phyloP scores from a whole-genome alignment of 345 rosid genomes.

The Geranium brycei region DNA sequence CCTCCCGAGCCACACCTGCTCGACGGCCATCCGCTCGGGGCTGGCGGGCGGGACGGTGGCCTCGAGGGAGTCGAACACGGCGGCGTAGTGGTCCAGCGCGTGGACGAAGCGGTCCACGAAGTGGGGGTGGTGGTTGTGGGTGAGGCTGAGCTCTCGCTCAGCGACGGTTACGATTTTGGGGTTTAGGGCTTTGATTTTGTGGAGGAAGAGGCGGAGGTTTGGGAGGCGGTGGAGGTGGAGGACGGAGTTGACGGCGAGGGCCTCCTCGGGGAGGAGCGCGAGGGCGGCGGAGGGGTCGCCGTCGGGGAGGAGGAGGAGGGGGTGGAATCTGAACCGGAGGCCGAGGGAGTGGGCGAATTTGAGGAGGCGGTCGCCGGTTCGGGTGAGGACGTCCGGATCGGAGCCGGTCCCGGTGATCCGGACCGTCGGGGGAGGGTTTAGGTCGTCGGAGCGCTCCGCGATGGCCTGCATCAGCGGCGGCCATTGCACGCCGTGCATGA shows the following conservation, averaged over 20 bases:
- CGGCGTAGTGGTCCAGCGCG: constrained; percentile 69
- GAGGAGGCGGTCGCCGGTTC: constrained; percentile 77
- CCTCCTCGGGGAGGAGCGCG: constrained; percentile 45
- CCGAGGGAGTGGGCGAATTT: constrained; percentile 73
- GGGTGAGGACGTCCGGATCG: constrained; percentile 39
- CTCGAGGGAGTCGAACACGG: constrained; percentile 75
- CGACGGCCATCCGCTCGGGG: constrained; percentile 64
- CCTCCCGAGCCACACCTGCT: constrained; percentile 74
- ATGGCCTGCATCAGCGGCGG: constrained; percentile 96
- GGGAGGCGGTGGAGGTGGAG: constrained; percentile 50
- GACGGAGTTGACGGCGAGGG: constrained; percentile 70
- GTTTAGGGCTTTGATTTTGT: constrained; percentile 48
- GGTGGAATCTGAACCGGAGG: constrained; percentile 68
- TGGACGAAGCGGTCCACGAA: constrained; percentile 62
- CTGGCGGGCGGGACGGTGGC: constrained; percentile 87
- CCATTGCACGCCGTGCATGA: constrained; percentile 98
- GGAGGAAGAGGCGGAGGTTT: constrained; percentile 41
- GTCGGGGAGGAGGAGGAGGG: constrained; percentile 48
- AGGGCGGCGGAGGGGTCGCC: constrained; percentile 32
- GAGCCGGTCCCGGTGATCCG: constrained; percentile 80
- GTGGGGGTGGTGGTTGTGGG: constrained; percentile 40
- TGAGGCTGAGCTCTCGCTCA: constrained; percentile 72
- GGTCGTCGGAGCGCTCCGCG: constrained; percentile 43
- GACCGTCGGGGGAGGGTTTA: constrained; percentile 45
- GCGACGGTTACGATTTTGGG: constrained; percentile 74